Evolutionary conservation across 2,329 filamentous ascomycete genomes (phyloP), one percentile per base, ranked within the genome.

Genomic region (Arthrobotrys musiformis): DNA sequence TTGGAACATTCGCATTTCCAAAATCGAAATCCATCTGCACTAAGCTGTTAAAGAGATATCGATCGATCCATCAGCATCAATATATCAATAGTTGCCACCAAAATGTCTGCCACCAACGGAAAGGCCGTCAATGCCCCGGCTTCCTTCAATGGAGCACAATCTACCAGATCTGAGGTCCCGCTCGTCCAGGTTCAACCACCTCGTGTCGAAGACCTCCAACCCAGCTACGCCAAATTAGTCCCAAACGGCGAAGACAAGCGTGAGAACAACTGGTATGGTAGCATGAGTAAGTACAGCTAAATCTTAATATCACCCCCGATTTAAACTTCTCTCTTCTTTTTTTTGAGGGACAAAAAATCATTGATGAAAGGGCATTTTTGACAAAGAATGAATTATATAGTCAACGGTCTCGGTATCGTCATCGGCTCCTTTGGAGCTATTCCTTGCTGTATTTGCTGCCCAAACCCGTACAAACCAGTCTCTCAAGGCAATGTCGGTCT

Each of bases 381-480:
- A 72, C 7, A 9, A 40, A n/a, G n/a, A 8, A 61, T 15, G 42
- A 4, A 13, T 8, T 24, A 17, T 28, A 24, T 79, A 89, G 89
- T 96, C 84, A 92, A 94, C 83, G 84, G 86, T 15, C 85, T 98
- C 6, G 95, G 95, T 79, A 83, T 88, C 63, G 86, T 88, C 81
- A 87, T 97, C 67, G 95, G 95, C 80, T 91, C 89, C 52, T 82
- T 92, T 22, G 95, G 95, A 61, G 93, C 95, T 17, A 87, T 98
- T 80, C 95, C 95, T 3, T 97, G 94, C 89, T 97, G 94, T 84
- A 85, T 97, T 60, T 86, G 90, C 85, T 97, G 92, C 86, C 95
- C 95, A 60, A 99, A 99, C 85, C 95, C 94, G 1, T 98, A 94
- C 88, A 97, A 96, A 86, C 90, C 90, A 56, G 94, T 99, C 75